These are phyloP conservation scores for Penicillium maclennaniae DNA, from an alignment of 495 filamentous ascomycete genomes.

Conservation along the genomic window DNA sequence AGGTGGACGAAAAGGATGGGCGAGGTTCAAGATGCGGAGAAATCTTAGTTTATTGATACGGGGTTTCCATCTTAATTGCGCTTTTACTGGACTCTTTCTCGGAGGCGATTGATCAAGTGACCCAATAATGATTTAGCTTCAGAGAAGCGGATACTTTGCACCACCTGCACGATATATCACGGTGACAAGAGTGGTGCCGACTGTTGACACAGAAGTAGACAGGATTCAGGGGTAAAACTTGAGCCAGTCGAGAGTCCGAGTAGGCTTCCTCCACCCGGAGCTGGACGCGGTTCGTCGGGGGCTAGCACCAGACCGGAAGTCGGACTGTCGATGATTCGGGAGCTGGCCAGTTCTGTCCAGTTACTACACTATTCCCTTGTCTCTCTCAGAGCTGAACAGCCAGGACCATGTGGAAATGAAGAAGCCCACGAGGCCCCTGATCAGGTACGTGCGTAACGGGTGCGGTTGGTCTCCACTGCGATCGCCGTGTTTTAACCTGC, in stretches of 20 bases:
- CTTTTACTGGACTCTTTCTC: not conserved
- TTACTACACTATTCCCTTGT: not conserved
- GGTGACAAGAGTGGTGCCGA: not conserved
- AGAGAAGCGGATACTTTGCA: not conserved
- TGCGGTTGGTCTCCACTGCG: constrained; percentile 11
- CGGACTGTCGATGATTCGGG: constrained; percentile 12
- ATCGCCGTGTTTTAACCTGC: not conserved
- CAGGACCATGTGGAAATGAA: not conserved
- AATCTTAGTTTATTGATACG: not conserved
- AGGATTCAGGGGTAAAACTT: constrained; percentile 32
- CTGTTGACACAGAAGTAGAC: not conserved
- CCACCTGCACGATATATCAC: not conserved
- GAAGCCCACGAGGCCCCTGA: not conserved
- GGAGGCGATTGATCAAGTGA: not conserved
- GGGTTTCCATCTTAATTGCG: not conserved
- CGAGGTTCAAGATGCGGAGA: constrained; percentile 9
- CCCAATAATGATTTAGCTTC: not conserved
- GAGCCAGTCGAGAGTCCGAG: constrained; percentile 12
- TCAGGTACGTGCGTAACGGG: constrained; percentile 10
- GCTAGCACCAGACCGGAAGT: constrained; percentile 17
- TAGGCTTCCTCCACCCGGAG: constrained; percentile 20
- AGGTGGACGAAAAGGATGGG: constrained; percentile 12
- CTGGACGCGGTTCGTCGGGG: constrained; percentile 16
- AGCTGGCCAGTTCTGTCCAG: not conserved
- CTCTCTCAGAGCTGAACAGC: not conserved